These are phyloP conservation scores for Camelina neglecta DNA, from an alignment of 345 rosid species.

Conservation along the genomic window DNA sequence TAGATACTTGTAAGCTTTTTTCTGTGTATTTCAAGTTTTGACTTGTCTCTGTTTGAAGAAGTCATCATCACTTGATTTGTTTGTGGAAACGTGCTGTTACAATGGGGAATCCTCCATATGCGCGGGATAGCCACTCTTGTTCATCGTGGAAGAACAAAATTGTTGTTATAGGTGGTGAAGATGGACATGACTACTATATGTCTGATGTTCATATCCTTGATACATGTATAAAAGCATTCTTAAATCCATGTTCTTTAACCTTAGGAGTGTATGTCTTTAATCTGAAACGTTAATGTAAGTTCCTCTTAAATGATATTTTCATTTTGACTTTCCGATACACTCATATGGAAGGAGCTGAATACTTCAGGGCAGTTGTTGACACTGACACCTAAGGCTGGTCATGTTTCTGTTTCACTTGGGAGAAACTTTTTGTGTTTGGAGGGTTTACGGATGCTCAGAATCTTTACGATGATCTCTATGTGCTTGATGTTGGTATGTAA, in stretches of 20 bases:
- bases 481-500: constrained; percentile 88
- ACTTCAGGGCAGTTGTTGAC: constrained; percentile 64
- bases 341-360: constrained; percentile 83
- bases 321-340: constrained; percentile 62
- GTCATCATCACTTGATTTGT: constrained; percentile 25
- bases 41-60: constrained; percentile 12
- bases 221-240: constrained; percentile 58
- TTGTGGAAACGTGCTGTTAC: constrained; percentile 76
- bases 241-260: constrained; percentile 4
- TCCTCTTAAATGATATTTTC: constrained; percentile 16
- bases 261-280: constrained; percentile 27
- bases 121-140: constrained; percentile 96
- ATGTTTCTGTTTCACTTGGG: constrained; percentile 84
- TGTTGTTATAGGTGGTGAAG: constrained; percentile 95
- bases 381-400: constrained; percentile 96
- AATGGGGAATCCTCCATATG: constrained; percentile 84
- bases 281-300: constrained; percentile 3
- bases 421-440: constrained; percentile 90
- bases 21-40: background rate
- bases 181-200: constrained; percentile 87
- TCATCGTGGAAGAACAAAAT: constrained; percentile 92
- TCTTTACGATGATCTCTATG: constrained; percentile 80
- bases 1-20: constrained; percentile 75
- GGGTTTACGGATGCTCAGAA: constrained; percentile 96
- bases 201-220: constrained; percentile 96